A percentile compares a stretch with the other conserved stretches of the same genome.
Evolutionary conservation across 2,329 filamentous ascomycete genomes (phyloP).

Genomic region (Madurella fahalii): DNA sequence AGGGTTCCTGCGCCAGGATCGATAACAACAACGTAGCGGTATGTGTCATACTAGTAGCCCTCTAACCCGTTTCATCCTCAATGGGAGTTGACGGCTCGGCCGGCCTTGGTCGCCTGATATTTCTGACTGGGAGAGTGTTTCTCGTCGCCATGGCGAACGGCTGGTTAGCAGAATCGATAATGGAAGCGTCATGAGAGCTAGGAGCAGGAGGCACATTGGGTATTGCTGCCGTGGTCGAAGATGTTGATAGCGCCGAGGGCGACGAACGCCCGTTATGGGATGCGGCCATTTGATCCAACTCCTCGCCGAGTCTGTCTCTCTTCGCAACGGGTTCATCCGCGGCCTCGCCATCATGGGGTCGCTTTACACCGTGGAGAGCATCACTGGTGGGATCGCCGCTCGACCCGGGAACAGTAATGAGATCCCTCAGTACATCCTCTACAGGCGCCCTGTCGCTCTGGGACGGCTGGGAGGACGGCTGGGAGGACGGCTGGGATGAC

Average conservation of each 20-base stretch:
- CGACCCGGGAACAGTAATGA: conserved; percentile 16
- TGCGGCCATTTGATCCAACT: conserved; percentile 27
- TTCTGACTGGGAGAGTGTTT: neutral
- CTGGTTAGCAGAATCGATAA: neutral
- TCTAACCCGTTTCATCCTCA: no score
- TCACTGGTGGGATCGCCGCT: conserved; percentile 8
- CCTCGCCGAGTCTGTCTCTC: conserved; percentile 29
- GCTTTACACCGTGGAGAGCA: conserved; percentile 23
- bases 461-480: conserved; percentile 3
- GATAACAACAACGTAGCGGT: no score
- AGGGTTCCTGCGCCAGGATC: no score
- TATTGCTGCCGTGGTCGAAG: neutral
- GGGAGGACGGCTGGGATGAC: conserved; percentile 6
- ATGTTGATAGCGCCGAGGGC: neutral
- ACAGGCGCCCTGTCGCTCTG: conserved; percentile 7
- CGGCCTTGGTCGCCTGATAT: no score
- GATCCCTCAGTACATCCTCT: conserved; percentile 23
- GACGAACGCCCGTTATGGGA: neutral
- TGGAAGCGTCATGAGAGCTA: neutral
- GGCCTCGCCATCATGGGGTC: conserved; percentile 23
- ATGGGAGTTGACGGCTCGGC: no score
- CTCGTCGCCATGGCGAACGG: neutral
- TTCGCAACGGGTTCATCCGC: conserved; percentile 25
- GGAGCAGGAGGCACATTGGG: neutral
- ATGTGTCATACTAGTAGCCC: no score